Percentiles rank a stretch among this genome's conserved stretches.
phyloP scores from a whole-genome alignment of 768 basidiomycete species.

The Phanerodontia chrysosporium region DNA sequence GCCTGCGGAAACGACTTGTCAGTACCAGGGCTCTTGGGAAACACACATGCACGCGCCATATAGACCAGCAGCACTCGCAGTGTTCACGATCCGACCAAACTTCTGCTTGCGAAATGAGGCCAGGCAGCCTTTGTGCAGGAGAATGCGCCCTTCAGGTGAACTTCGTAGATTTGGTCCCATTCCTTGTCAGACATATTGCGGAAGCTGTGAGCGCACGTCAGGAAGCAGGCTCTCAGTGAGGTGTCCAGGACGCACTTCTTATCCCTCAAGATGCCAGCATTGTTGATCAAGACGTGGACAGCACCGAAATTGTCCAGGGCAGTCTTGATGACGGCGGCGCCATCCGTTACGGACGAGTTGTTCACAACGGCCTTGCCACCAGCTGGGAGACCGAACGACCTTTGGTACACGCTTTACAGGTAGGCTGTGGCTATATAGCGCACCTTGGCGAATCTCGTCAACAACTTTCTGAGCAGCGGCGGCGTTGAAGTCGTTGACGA shows the following conservation, averaged over 20 bases:
- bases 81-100: constrained; percentile 92
- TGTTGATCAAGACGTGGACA: constrained; percentile 90
- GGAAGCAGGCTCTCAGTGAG: background rate
- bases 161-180: constrained; percentile 83
- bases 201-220: constrained; percentile 48
- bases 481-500: constrained; percentile 91
- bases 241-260: constrained; percentile 49
- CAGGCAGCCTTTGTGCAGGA: constrained; percentile 92
- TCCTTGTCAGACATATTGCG: constrained; percentile 97
- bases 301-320: constrained; percentile 83
- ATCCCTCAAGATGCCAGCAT: constrained; percentile 87
- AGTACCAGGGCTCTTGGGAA: background rate
- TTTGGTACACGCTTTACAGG: background rate
- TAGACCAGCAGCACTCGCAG: constrained; percentile 90
- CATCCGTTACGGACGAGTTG: constrained; percentile 83
- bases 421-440: constrained; percentile 2
- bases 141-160: constrained; percentile 93
- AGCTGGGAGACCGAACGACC: constrained; percentile 38
- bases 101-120: constrained; percentile 95
- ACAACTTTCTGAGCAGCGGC: constrained; percentile 90
- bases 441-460: constrained; percentile 82
- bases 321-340: constrained; percentile 78
- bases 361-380: constrained; percentile 89
- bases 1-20: constrained; percentile 37
- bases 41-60: constrained; percentile 53